Base-by-base conservation (phyloP, 371 early-diverging fungal genomes). In the Coelomomyces lativittatus region DNA sequence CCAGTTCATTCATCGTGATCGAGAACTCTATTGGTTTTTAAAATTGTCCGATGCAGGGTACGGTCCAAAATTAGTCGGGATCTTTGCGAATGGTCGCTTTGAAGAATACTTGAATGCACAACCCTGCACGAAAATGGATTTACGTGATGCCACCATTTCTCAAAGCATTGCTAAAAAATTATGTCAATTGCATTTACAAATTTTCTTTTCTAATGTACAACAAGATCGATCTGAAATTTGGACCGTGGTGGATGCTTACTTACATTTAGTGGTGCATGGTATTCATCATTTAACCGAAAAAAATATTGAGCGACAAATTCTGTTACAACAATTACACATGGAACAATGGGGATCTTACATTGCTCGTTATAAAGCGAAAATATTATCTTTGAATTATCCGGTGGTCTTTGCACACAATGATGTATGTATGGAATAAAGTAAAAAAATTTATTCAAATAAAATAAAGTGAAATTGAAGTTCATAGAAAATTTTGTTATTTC, bases 31-130 rank as follows among this genome's bases (percentile, higher is more conserved):
- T 24, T 87, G 85, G 83, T 60, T 89, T 28, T 52, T 60, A 32
- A 74, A 79, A 35, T 56, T 90, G 23, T 79, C 82, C 11, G 62
- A 64, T 2, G 59, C 80, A 38, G 70, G 79, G 1, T 71, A 85
- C 23, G 88, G 89, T 10, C 86, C 91, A 5, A 65, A 63, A 8
- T 52, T 90, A 28, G 58, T 86, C n/a, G 86, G 77, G 0, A 78
- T 75, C n/a, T 90, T 89, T 62, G 72, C 67, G 28, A 90, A 90
- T 49, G 91, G 91, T 10, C 67, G 91, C 14, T 67, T 90, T 44
- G 91, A 90, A 53, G 76, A 89, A 56, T 90, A 71, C 50, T 60
- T 90, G 2, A 78, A 83, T 28, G 81, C 83, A 31, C 66, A 63
- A 0, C 86, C 87, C 1, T 56, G 89, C 43, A 75, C 70, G 0